Base-by-base conservation (phyloP, 257 asterid species). In the Nyctanthes arbortristis region DNA sequence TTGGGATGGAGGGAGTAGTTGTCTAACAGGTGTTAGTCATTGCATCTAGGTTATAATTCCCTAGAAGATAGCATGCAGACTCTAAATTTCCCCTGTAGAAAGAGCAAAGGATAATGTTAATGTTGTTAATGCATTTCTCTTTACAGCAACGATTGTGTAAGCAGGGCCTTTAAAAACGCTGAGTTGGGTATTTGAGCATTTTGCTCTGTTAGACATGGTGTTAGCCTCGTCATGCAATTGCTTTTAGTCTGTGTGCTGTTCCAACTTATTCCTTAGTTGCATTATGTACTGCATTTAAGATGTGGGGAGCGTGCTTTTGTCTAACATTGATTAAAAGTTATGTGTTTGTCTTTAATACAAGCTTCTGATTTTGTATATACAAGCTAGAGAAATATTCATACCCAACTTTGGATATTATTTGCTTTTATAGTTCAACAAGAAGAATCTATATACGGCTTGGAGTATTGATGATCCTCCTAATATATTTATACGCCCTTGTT, bases 401-500 rank as follows among this genome's bases (percentile, higher is more conserved):
- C 30, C 13, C 59, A 52, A 52, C 24, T 24, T 24, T 52, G 30
- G 24, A 24, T 52, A 10, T 9, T 1, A 24, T 24, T 52, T 52
- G 0, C 16, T 63, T 28, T 68, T 9, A 8, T 37, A 57, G 25
- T 68, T 68, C 62, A 20, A 40, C 56, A 71, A 52, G 20, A 52
- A 8, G 14, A 52, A 52, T 52, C 29, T 52, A 5, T 52, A 30
- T 37, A 9, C 45, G 16, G 54, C 36, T 61, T 71, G 13, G 35
- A 71, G 52, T 30, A 47, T 20, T 66, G 43, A 43, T 27, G 32
- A 49, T 65, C 61, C 14, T 64, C 49, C 62, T 31, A 71, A 59
- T 43, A 29, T 63, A 36, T 55, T 34, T 61, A 28, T 59, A 32
- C 69, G 34, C 59, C 56, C 45, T 63, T 75, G 68, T 58, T 71